Base-by-base conservation (phyloP, 2,329 filamentous ascomycete species). In the Sporothrix euskadiensis region DNA sequence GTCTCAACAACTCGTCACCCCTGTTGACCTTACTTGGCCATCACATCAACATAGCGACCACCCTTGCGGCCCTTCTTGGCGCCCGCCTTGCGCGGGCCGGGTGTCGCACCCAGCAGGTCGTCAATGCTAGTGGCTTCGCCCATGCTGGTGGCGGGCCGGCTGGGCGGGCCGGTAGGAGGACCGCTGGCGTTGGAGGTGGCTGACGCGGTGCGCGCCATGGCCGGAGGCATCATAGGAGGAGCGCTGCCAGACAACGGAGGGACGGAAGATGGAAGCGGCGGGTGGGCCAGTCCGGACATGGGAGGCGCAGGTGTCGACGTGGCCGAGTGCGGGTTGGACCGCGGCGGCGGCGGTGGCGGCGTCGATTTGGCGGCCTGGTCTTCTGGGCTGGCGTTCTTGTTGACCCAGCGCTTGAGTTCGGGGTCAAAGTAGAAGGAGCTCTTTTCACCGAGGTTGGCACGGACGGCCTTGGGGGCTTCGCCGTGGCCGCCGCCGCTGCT, bases 321-420 rank as follows among this genome's bases (percentile, higher is more conserved):
- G 44, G 84, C 85, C 73, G 82, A 83, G 65, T 85, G 84, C 71
- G 87, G 84, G 3, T 84, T 83, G 6, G 85, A 87, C 77, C 87
- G 90, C 0, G 94, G 94, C 10, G 94, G 94, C 0, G 96, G 96
- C 1, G 96, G 93, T 4, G 94, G 94, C 0, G 96, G 94, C 0
- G 95, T 92, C 0, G 94, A 90, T 76, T 89, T 87, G 3, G 88
- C 84, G 35, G 87, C 84, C 9, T 83, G 83, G 59, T 88, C 88
- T 72, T 92, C 90, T 8, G 88, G 87, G 14, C 91, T 91, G 12
- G 89, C 89, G 80, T 97, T 98, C 85, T 98, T 98, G 85, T 99
- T 98, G 80, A 99, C 87, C 97, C 97, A 99, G 80, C 96, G 94
- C 85, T 97, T 97, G 71, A 97, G 88, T n/a, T 98, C 93, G 2